phyloP scores from a whole-genome alignment of 2,329 filamentous ascomycete species.

The Parastagonospora nodorum region DNA sequence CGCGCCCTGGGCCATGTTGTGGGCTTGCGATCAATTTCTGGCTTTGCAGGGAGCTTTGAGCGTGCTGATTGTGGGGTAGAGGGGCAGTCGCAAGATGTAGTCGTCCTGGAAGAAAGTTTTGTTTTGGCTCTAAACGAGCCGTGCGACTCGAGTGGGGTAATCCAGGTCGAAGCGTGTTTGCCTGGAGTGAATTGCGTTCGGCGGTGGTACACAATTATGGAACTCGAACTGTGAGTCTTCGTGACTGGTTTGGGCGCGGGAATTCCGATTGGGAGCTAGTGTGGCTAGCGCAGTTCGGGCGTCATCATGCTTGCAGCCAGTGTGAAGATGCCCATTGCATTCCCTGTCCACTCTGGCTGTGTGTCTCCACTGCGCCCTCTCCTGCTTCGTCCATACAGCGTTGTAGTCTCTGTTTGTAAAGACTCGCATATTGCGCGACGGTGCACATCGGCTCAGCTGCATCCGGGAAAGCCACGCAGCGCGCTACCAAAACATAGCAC shows the following conservation, averaged over 20 bases:
- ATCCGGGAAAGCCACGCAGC: constrained; percentile 4
- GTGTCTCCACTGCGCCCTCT: not conserved
- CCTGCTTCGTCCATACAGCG: not conserved
- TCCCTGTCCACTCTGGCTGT: not conserved
- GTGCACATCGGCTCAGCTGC: constrained; percentile 1
- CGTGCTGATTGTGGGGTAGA: constrained; percentile 19
- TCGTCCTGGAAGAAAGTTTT: not conserved
- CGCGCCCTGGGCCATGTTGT: constrained; percentile 33
- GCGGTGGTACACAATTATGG: not conserved
- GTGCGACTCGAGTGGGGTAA: not conserved
- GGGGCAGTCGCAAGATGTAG: constrained; percentile 15
- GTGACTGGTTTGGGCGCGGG: not conserved
- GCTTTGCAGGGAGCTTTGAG: not conserved
- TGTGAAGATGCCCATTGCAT: not conserved
- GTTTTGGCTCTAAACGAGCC: too few relatives aligned
- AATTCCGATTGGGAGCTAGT: constrained; percentile 1
- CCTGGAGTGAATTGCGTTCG: not conserved
- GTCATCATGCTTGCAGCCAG: constrained; percentile 5
- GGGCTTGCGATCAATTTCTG: not conserved
- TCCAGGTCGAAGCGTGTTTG: not conserved
- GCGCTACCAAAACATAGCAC: not conserved
- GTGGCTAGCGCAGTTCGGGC: constrained; percentile 1
- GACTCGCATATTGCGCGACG: too few relatives aligned
- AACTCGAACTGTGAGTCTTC: constrained; percentile 1
- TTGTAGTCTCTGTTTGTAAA: too few relatives aligned